Evolutionary conservation across 2,329 filamentous ascomycete species (phyloP), one percentile per base, ranked within the genome.

Genomic region (Alternaria hordeiaustralica): DNA sequence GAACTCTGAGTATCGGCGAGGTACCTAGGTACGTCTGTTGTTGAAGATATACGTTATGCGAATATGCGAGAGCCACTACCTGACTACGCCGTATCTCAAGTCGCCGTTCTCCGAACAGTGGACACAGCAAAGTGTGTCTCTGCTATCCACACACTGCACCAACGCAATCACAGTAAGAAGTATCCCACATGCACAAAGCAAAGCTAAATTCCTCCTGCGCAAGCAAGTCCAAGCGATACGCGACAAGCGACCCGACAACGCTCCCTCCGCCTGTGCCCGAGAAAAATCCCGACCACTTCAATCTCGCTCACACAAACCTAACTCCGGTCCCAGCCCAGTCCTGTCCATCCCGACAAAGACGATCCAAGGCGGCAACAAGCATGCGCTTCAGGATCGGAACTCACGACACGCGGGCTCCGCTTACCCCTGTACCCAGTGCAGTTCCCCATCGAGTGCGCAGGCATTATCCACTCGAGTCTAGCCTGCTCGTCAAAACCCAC

Each of bases 161-260:
- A 36, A 51, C 28, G 18, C 8, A n/a, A 53, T 36, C 28, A 36
- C 20, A 41, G 44, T 13, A 36, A 13, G 13, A 36, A n/a, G 13
- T 28, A 53, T 33, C 49, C 20, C 30, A 41, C 49, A 25, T 53
- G 15, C 28, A 36, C 49, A 53, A 53, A 53, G 49, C 28, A 15
- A 60, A 8, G 50, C 58, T 45, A 60, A 47, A 30, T 36, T 13
- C 28, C 13, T 23, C 30, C 49, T 36, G 36, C 36, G 36, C 36
- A 41, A 41, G 36, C 28, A 57, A 55, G 58, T 21, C 28, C 43
- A 47, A n/a, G 41, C 58, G 58, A 55, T 41, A 60, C n/a, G 50
- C 41, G 58, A 60, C 43, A 30, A 33, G 44, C 43, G 49, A 28
- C 41, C 46, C 47, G 23, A 43, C 57, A 21, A 53, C 43, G 30